A percentile compares a stretch with the other conserved stretches of the same genome.
These are phyloP conservation scores for Monilinia laxa DNA, from an alignment of 2,329 filamentous ascomycete genomes.

Conservation along the genomic window DNA sequence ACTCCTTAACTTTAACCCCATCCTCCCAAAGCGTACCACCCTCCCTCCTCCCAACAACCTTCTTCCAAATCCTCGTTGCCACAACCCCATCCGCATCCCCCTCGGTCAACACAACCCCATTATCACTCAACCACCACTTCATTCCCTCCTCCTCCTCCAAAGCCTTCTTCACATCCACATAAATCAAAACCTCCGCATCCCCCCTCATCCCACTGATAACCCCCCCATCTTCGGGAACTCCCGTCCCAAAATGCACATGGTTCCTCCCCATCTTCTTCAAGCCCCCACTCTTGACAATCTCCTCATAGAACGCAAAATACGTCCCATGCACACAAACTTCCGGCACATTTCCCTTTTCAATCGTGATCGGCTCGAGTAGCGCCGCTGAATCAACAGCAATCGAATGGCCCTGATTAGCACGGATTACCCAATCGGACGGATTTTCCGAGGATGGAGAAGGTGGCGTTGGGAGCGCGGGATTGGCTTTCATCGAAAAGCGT, in stretches of 20 bases:
- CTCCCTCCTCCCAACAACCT: conserved; percentile 62
- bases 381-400: conserved; percentile 71
- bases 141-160: conserved; percentile 54
- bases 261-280: conserved; percentile 78
- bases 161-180: conserved; percentile 69
- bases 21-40: conserved; percentile 68
- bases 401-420: conserved; percentile 92
- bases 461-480: conserved; percentile 35
- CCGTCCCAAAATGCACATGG: conserved; percentile 86
- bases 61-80: conserved; percentile 65
- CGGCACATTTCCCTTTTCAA: conserved; percentile 59
- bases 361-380: conserved; percentile 67
- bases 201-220: conserved; percentile 80
- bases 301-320: conserved; percentile 74
- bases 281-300: conserved; percentile 74
- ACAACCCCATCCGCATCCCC: conserved; percentile 61
- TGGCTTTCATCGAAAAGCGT: conserved; percentile 76
- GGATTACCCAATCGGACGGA: conserved; percentile 75
- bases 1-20: conserved; percentile 64
- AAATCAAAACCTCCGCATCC: conserved; percentile 75
- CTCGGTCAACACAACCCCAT: conserved; percentile 70
- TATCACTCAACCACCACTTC: conserved; percentile 77
- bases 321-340: conserved; percentile 80
- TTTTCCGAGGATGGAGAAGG: conserved; percentile 43
- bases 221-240: conserved; percentile 52